Evolutionary conservation across 805 yeast species (phyloP), one percentile per base, ranked within the genome.

Genomic region (Grigorovia yakushimaensis): DNA sequence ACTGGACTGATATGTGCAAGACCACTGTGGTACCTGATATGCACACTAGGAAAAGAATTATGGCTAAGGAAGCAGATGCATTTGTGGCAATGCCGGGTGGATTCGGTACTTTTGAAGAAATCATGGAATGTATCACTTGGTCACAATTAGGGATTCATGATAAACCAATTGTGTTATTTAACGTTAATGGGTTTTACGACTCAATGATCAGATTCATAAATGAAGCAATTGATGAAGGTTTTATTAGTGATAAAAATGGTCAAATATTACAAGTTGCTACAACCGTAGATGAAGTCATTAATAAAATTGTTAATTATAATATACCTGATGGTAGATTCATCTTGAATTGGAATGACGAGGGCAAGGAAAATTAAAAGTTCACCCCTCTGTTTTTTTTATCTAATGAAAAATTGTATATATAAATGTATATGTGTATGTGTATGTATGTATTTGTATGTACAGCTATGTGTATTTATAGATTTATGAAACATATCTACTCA

Each of bases 21-120:
- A 84, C 95, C 15, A 82, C 88, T 0, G 73, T 88, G 55, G 96
- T 88, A 2, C 73, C 77, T 46, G 95, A 86, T 60, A 88, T 88
- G 95, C 96, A 88, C 67, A 82, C 93, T 2, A 75, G 96, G 62
- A 88, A 88, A 71, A 74, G 81, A 62, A 57, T 84, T 71, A 88
- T 88, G 96, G 94, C 88, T 24, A 74, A 77, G 58, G 89, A 84
- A 63, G 82, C 91, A n/a, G 79, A 79, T 54, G 94, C 91, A 0
- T 88, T 88, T 65, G 77, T 88, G 41, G 95, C 95, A 0, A 73
- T 88, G 69, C 95, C 96, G 13, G 96, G 96, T 52, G 96, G 96
- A 2, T 87, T 80, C 62, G 96, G 96, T 44, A 87, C 95, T 7
- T 67, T 86, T 60, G 96, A 88, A 66, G 96, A 88, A 67, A 72